These are phyloP conservation scores for Geoglossum glabrum DNA, from an alignment of 495 filamentous ascomycete species.

Conservation along the genomic window DNA sequence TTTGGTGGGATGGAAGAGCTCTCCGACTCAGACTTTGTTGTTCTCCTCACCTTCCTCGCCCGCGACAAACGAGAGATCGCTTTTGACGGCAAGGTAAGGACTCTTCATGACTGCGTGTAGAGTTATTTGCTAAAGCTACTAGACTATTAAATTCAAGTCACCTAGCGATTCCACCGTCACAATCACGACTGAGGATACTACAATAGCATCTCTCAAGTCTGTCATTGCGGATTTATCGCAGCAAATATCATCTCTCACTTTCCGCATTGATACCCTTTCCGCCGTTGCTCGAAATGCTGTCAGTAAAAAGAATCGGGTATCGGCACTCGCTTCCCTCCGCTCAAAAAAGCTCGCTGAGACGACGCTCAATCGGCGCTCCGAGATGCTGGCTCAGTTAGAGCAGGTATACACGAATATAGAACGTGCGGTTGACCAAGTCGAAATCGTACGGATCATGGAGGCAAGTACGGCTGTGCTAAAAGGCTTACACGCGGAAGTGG, in stretches of 20 bases:
- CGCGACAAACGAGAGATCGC: slow-evolving; percentile 43
- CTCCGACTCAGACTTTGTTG: slow-evolving; percentile 42
- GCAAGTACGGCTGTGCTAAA: slow-evolving; percentile 48
- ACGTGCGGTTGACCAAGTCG: slow-evolving; percentile 64
- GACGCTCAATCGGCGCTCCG: slow-evolving; percentile 44
- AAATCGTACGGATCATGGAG: slow-evolving; percentile 63
- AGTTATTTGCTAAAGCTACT: not conserved
- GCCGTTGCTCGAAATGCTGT: slow-evolving; percentile 47
- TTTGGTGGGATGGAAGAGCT: slow-evolving; percentile 32
- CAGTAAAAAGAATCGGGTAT: slow-evolving; percentile 42
- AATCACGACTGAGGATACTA: slow-evolving; percentile 56
- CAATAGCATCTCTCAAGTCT: slow-evolving; percentile 58
- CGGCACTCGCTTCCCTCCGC: slow-evolving; percentile 57
- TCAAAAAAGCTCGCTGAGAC: slow-evolving; percentile 63
- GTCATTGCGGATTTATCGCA: slow-evolving; percentile 39
- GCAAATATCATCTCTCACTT: slow-evolving; percentile 40
- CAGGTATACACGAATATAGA: slow-evolving; percentile 62
- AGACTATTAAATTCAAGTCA: slow-evolving; percentile 55
- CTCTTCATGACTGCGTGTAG: slow-evolving; percentile 3
- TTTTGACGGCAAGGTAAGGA: slow-evolving; percentile 40
- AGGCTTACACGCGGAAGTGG: slow-evolving; percentile 53
- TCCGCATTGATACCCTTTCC: slow-evolving; percentile 28
- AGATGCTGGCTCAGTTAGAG: slow-evolving; percentile 61
- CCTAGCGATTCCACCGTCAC: slow-evolving; percentile 20
- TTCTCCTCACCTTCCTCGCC: slow-evolving; percentile 51